phyloP scores from a whole-genome alignment of 2,329 filamentous ascomycete species.

The Ceratocystis ficicola region DNA sequence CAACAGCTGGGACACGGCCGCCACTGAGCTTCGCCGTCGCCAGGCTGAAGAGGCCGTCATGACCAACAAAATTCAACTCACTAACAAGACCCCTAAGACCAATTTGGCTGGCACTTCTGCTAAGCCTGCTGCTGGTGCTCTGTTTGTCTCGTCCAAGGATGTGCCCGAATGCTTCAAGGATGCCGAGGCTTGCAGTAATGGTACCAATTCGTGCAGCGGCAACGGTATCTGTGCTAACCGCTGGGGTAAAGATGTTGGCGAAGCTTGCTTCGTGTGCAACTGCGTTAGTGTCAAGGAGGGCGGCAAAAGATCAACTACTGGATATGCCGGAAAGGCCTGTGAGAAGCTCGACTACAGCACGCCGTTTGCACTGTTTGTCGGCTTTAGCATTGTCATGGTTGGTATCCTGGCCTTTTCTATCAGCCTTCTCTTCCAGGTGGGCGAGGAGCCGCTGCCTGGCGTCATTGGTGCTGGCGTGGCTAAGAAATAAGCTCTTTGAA shows the following conservation, averaged over 20 bases:
- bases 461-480: constrained; percentile 94
- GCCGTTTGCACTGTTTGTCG: constrained; percentile 75
- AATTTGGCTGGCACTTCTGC: constrained; percentile 22
- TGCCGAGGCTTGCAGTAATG: constrained; percentile 52
- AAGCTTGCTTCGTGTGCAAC: constrained; percentile 62
- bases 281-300: constrained; percentile 47
- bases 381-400: constrained; percentile 59
- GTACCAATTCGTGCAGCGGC: constrained; percentile 68
- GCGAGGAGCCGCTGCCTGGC: constrained; percentile 75
- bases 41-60: constrained; percentile 28
- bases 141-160: constrained; percentile 29
- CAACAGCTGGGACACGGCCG: constrained; percentile 33
- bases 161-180: constrained; percentile 66
- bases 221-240: constrained; percentile 67
- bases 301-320: constrained; percentile 44
- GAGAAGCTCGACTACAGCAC: constrained; percentile 84
- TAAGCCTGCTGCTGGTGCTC: constrained; percentile 18
- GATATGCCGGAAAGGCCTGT: constrained; percentile 78
- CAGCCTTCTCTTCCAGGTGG: constrained; percentile 69
- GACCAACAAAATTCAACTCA: constrained; percentile 21
- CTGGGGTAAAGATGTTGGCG: constrained; percentile 37
- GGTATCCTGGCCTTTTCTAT: constrained; percentile 58
- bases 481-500: constrained; percentile 40
- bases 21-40: constrained; percentile 38
- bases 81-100: constrained; percentile 19